Percentiles rank a stretch among this genome's conserved stretches.
Evolutionary conservation across 495 filamentous ascomycete genomes (phyloP).

Genomic region (Penicillium pulvis): DNA sequence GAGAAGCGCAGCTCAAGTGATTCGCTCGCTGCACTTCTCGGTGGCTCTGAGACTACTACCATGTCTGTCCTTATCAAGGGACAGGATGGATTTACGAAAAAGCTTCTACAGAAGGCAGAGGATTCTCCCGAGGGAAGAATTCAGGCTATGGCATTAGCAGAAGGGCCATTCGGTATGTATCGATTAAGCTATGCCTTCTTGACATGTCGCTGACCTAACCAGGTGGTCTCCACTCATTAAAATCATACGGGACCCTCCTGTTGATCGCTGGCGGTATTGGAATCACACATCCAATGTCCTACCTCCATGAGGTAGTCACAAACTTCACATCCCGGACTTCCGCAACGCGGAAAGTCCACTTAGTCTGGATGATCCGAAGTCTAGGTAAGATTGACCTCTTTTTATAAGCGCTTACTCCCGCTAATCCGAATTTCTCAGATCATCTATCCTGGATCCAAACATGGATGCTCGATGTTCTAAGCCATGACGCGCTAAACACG

Average conservation of each 20-base stretch:
- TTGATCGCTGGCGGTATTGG: slow-evolving; percentile 61
- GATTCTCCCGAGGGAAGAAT: slow-evolving; percentile 43
- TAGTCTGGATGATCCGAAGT: slow-evolving; percentile 47
- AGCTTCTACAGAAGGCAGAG: slow-evolving; percentile 48
- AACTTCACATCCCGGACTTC: slow-evolving; percentile 41
- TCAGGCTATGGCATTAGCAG: slow-evolving; percentile 49
- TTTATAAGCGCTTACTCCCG: too few relatives aligned
- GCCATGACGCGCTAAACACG: slow-evolving; percentile 33
- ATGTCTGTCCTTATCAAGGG: slow-evolving; percentile 57
- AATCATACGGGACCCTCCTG: slow-evolving; percentile 56
- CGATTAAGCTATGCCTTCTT: not conserved
- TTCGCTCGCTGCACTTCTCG: slow-evolving; percentile 38
- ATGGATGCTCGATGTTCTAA: slow-evolving; percentile 45
- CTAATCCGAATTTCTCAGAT: slow-evolving; percentile 22
- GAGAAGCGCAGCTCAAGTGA: slow-evolving; percentile 38
- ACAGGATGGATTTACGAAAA: slow-evolving; percentile 56
- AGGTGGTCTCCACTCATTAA: slow-evolving; percentile 52
- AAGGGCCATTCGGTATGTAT: slow-evolving; percentile 57
- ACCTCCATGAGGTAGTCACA: slow-evolving; percentile 51
- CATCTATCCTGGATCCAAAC: slow-evolving; percentile 47
- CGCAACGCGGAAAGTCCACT: slow-evolving; percentile 43
- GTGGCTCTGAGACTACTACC: slow-evolving; percentile 35
- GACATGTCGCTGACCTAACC: not conserved
- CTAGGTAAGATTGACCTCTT: slow-evolving; percentile 28
- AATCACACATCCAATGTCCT: slow-evolving; percentile 60